Base-by-base conservation (phyloP, 2,329 filamentous ascomycete genomes). In the Claviceps pazoutovae region DNA sequence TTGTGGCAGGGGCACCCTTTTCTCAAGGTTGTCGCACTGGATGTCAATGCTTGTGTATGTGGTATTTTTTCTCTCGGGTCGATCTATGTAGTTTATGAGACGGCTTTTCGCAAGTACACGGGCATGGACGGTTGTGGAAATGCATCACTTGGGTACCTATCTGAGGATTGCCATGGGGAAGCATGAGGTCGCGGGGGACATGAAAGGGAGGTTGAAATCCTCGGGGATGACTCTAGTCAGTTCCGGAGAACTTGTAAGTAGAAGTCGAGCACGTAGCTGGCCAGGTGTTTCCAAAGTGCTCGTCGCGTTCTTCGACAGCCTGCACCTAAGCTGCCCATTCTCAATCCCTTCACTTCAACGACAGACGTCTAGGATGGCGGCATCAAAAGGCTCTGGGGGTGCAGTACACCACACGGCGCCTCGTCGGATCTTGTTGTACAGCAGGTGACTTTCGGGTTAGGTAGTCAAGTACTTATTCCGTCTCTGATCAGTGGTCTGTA, bases 1-100 rank as follows among this genome's bases (percentile, higher is more conserved):
- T 19, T 23, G 8, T 26, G 43, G 30, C 34, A 21, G 44, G 4
- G 41, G 30, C 30, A 50, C 19, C n/a, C n/a, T 48, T 19, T 36
- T 14, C 37, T 34, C 16, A 43, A 30, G 17, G 21, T 38, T 48
- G 38, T 38, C 42, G n/a, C 17, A 41, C 39, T 49, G 48, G 39
- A 46, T 46, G 37, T 51, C 50, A 50, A 53, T 55, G 43, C 42
- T 52, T 48, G 41, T 47, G 38, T 50, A 23, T 34, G 45, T 51
- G 23, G 42, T 46, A 49, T 46, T 13, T 14, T 21, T 21, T 21
- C 21, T 21, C 50, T 39, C 26, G 30, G 37, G 43, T 34, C 14
- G 43, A 21, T 26, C 19, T 8, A 34, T 26, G 34, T 16, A 38
- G 14, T 44, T 47, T 41, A 26, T 41, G 38, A 46, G 42, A 41